These are phyloP conservation scores for Striga asiatica DNA, from an alignment of 257 asterid genomes.

Conservation along the genomic window DNA sequence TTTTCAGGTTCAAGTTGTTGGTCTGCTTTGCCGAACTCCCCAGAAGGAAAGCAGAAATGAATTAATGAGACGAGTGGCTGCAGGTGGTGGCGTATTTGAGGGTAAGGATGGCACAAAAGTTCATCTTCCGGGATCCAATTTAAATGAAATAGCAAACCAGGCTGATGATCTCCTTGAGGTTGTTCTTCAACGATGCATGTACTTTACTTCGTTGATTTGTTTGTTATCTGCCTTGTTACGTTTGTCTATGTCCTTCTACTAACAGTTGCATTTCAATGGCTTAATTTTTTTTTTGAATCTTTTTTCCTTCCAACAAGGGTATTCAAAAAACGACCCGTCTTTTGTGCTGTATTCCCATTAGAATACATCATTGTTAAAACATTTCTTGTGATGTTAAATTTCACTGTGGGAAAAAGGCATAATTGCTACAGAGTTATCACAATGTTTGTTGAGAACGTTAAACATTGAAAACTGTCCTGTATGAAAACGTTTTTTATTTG, in stretches of 20 bases:
- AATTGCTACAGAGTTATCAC: not conserved
- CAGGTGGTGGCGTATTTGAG: conserved; percentile 89
- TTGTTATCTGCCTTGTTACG: not conserved
- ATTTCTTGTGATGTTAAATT: not conserved
- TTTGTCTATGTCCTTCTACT: not conserved
- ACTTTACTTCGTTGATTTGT: not conserved
- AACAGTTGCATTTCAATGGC: not conserved
- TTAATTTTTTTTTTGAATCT: not conserved
- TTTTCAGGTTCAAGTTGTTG: conserved; percentile 87
- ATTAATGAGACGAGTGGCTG: conserved; percentile 88
- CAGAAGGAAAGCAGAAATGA: conserved; percentile 87
- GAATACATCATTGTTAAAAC: not conserved
- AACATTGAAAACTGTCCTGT: not conserved
- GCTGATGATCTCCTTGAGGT: conserved; percentile 98
- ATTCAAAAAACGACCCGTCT: not conserved
- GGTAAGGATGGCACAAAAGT: conserved; percentile 72
- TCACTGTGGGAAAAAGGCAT: not conserved
- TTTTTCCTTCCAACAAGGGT: not conserved
- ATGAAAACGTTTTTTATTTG: not conserved
- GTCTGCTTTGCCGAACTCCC: conserved; percentile 93
- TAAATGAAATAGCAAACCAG: conserved; percentile 90
- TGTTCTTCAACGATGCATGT: conserved; percentile 15
- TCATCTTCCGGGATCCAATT: conserved; percentile 94
- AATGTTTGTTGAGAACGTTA: not conserved
- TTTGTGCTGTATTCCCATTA: no score